Evolutionary conservation across 169 alveolate species (phyloP), one percentile per base, ranked within the genome.

Genomic region (Eimeria falciformis): DNA sequence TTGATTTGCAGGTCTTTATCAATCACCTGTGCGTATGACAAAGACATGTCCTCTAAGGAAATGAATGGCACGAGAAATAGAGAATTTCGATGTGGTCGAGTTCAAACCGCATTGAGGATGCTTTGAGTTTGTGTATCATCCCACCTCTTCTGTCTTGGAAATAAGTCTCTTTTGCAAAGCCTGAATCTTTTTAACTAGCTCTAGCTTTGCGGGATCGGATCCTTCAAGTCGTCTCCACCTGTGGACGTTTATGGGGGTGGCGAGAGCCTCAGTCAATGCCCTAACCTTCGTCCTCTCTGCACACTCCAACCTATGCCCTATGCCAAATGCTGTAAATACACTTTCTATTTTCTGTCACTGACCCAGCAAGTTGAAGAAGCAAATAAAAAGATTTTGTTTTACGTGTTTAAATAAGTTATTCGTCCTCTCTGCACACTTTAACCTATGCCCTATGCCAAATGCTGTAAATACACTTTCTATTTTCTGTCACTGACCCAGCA

Each of bases 151-250:
- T 0, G 99, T 97, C 94, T 98, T 98, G 21, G 98, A 97, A 53
- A 97, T 98, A 33, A 98, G 95, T 55, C 98, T 96, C 96, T 97
- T 97, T 94, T 98, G 97, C n/a, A 98, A 93, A 14, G 98, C 92
- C 93, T 98, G 96, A 45, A 98, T 97, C 93, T 98, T 97, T 71
- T 96, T 94, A 37, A 97, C 97, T 96, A 96, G 96, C 94, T 98
- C 98, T 82, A 96, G 97, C 55, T 97, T 97, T 77, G 97, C 98
- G n/a, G 98, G 98, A 66, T 97, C 98, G 12, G 98, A 96, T 78
- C 97, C 98, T 95, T 98, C 99, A 21, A 98, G 95, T 89, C 97
- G 97, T 91, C 99, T 94, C 98, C 98, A 98, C 89, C 99, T 94
- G 92, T 95, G 97, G 53, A 98, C 98, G 94, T 98, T 98, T 95